Conservation (phyloP, 2,329 filamentous ascomycete species). For the Mycogone perniciosa region DNA sequence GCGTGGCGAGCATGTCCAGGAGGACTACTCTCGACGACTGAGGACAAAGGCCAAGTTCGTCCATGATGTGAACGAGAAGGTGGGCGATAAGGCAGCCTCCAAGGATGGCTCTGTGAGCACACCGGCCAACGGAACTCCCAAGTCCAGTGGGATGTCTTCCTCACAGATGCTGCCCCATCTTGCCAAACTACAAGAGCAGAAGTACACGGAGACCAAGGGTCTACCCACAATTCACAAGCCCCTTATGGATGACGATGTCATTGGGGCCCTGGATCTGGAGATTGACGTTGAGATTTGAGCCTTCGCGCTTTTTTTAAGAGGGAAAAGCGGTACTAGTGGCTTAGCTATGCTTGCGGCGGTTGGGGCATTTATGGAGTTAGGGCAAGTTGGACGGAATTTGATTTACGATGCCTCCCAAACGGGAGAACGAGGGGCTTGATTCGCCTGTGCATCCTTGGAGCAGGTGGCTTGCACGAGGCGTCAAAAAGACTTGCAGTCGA, state of each 20-base stretch:
- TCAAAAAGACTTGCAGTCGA: too few species aligned
- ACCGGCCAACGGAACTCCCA: conserved; percentile 49
- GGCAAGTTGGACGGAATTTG: not conserved
- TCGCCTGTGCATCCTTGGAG: too few species aligned
- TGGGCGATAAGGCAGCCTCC: conserved; percentile 40
- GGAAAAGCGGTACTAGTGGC: too few species aligned
- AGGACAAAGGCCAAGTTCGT: conserved; percentile 63
- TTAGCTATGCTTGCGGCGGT: not conserved
- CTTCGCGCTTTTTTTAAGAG: not conserved
- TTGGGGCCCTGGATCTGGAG: conserved; percentile 80
- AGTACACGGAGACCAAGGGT: conserved; percentile 51
- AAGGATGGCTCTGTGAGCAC: conserved; percentile 45
- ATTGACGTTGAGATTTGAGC: conserved; percentile 80
- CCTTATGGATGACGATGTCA: conserved; percentile 86
- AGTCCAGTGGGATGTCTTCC: conserved; percentile 34
- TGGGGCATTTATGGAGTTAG: not conserved
- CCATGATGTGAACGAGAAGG: conserved; percentile 52
- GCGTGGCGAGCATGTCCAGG: conserved; percentile 54
- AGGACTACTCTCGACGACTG: conserved; percentile 55
- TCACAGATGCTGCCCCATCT: conserved; percentile 43
- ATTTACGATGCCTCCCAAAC: too few species aligned
- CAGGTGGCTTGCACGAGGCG: too few species aligned
- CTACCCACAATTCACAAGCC: conserved; percentile 68
- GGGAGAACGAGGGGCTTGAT: not conserved
- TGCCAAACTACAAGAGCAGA: conserved; percentile 47